Conservation (phyloP, 257 asterid species). For the Solanum verrucosum region DNA sequence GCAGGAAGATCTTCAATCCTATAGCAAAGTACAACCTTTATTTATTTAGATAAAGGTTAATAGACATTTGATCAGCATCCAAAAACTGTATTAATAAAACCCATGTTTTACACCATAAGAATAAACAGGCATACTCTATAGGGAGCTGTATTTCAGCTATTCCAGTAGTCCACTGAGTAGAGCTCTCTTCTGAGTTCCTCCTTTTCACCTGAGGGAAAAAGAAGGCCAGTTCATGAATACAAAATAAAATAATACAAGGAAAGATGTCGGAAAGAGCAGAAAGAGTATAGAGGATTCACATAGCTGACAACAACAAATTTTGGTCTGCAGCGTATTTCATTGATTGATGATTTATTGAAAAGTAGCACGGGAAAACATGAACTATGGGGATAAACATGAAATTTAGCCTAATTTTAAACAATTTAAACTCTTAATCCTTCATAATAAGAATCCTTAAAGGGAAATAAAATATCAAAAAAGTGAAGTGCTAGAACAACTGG, state of each 20-base stretch:
- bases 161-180: slow-evolving; percentile 99
- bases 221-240: not conserved
- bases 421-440: not conserved
- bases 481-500: not conserved
- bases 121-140: slow-evolving; percentile 53
- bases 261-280: not conserved
- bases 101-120: not conserved
- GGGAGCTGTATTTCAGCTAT: slow-evolving; percentile 98
- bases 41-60: not conserved
- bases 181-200: slow-evolving; percentile 84
- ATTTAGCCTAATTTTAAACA: not conserved
- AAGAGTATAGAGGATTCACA: not conserved
- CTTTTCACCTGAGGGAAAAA: slow-evolving; percentile 55
- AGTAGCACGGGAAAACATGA: not conserved
- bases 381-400: not conserved
- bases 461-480: not conserved
- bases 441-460: not conserved
- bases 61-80: not conserved
- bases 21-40: not conserved
- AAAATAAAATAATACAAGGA: not conserved
- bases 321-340: not conserved
- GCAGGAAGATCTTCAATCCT: not conserved
- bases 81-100: not conserved
- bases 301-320: not conserved
- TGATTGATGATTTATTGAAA: not conserved